phyloP scores from a whole-genome alignment of 202 grass and related monocot genomes.

The Schoenoplectus tabernaemontani region DNA sequence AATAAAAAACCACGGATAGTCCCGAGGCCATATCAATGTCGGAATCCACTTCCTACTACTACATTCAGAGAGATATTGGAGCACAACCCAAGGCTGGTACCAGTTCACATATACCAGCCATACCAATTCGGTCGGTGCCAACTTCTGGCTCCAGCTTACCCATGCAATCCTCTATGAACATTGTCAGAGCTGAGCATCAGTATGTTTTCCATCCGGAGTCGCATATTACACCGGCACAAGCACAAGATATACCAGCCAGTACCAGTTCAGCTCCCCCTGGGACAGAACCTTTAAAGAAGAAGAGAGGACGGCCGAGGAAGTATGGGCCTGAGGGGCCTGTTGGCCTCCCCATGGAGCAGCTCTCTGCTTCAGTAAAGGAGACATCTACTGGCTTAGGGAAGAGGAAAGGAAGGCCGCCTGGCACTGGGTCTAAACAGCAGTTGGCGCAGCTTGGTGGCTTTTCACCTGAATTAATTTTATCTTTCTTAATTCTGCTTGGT shows the following conservation, averaged over 20 bases:
- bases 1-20: conserved; percentile 22
- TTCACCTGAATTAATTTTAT: background rate
- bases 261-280: background rate
- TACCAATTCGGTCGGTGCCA: conserved; percentile 25
- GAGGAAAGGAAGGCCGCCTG: conserved; percentile 19
- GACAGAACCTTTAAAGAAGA: conserved; percentile 27
- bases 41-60: background rate
- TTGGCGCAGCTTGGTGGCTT: conserved; percentile 25
- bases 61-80: conserved; percentile 17
- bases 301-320: conserved; percentile 56
- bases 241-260: background rate
- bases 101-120: conserved; percentile 3
- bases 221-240: background rate
- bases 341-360: background rate
- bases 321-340: conserved; percentile 31
- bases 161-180: background rate
- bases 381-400: conserved; percentile 18
- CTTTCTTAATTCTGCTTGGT: background rate
- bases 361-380: background rate
- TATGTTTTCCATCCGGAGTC: background rate
- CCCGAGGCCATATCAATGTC: conserved; percentile 20
- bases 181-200: conserved; percentile 15
- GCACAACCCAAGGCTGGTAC: background rate
- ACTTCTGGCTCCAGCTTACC: conserved; percentile 14
- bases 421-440: conserved; percentile 24